Percentiles rank a stretch among this genome's conserved stretches.
These are phyloP conservation scores for Aspergillus affinis DNA, from an alignment of 495 filamentous ascomycete species.

Conservation along the genomic window DNA sequence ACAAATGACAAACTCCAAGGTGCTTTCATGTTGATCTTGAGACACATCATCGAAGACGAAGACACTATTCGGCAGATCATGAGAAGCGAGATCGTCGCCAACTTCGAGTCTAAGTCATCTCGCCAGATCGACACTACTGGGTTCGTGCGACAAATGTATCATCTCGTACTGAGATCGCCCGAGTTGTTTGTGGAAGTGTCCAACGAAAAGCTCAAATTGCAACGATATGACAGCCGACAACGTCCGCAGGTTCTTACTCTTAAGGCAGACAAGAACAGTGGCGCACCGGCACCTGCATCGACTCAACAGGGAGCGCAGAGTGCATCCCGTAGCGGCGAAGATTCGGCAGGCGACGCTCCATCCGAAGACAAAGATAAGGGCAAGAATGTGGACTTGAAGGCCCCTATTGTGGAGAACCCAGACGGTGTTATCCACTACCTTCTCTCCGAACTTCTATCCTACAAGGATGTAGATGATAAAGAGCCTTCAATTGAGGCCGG, in stretches of 20 bases:
- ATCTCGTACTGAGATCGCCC: conserved; percentile 79
- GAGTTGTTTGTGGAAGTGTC: conserved; percentile 89
- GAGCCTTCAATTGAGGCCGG: conserved; percentile 51
- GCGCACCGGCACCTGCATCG: conserved; percentile 27
- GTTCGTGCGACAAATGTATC: conserved; percentile 76
- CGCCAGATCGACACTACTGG: conserved; percentile 65
- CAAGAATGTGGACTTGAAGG: conserved; percentile 66
- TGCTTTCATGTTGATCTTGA: conserved; percentile 80
- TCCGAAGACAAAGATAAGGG: conserved; percentile 58
- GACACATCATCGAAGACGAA: conserved; percentile 94
- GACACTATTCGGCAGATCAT: conserved; percentile 88
- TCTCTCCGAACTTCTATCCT: conserved; percentile 88
- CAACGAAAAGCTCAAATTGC: conserved; percentile 77
- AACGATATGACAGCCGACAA: conserved; percentile 57
- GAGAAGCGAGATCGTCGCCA: conserved; percentile 80
- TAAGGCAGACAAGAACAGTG: conserved; percentile 50
- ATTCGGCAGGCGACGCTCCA: conserved; percentile 28
- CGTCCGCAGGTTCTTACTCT: conserved; percentile 57
- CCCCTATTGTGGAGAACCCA: conserved; percentile 85
- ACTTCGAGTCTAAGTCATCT: conserved; percentile 63
- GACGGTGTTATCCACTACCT: conserved; percentile 97
- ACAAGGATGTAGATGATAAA: conserved; percentile 86
- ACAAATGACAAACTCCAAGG: conserved; percentile 74
- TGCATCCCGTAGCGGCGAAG: conserved; percentile 28
- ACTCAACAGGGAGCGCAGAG: conserved; percentile 34